phyloP scores from a whole-genome alignment of 495 filamentous ascomycete species.

The Trichoderma erinaceum region DNA sequence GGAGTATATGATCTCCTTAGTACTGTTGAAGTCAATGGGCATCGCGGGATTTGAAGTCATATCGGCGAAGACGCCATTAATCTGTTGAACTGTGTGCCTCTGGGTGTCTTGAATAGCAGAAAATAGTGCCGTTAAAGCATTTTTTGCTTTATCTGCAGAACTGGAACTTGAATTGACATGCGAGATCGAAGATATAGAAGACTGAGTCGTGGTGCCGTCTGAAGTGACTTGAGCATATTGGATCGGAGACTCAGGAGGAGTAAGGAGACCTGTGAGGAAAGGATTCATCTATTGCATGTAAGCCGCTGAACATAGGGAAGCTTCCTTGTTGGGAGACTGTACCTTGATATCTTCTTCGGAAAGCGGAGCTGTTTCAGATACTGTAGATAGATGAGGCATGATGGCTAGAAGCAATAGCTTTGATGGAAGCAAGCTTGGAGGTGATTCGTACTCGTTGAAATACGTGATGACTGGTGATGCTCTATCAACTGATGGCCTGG shows the following conservation, averaged over 20 bases:
- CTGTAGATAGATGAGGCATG: not conserved
- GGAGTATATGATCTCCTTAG: conserved; percentile 1
- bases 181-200: not conserved
- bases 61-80: not conserved
- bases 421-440: not conserved
- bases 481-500: not conserved
- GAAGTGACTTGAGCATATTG: not conserved
- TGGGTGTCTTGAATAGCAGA: not conserved
- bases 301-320: not conserved
- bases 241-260: not conserved
- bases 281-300: conserved; percentile 6
- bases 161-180: not conserved
- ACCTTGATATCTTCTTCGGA: not conserved
- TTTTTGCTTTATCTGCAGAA: not conserved
- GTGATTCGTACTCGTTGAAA: not conserved
- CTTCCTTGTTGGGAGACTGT: not conserved
- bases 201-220: not conserved
- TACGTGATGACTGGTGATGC: not conserved
- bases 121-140: not conserved
- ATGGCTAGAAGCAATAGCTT: not conserved
- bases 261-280: not conserved
- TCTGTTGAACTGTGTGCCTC: not conserved
- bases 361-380: not conserved
- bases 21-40: not conserved
- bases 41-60: not conserved